These are phyloP conservation scores for Kwoniella mangroviensis DNA, from an alignment of 768 basidiomycete species.

Conservation along the genomic window DNA sequence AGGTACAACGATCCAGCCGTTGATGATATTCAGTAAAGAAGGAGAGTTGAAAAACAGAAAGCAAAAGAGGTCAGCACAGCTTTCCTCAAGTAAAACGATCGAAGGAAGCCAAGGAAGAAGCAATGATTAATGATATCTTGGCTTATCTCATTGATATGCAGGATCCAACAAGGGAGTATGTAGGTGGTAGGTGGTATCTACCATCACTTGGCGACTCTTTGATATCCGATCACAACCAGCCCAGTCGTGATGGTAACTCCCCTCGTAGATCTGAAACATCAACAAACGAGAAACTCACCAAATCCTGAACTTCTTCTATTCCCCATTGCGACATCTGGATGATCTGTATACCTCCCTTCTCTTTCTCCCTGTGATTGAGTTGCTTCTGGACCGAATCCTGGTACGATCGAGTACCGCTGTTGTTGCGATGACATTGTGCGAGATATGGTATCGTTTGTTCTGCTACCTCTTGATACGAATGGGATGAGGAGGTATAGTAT, in stretches of 20 bases:
- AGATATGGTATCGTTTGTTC: background rate
- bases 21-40: background rate
- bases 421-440: conserved; percentile 8
- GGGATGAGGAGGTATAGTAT: too few species aligned
- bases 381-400: conserved; percentile 15
- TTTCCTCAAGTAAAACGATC: background rate
- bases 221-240: background rate
- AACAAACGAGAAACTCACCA: conserved; percentile 12
- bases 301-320: conserved; percentile 16
- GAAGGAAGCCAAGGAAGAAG: background rate
- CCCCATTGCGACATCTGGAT: conserved; percentile 1
- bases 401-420: conserved; percentile 21
- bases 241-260: background rate
- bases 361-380: too few species aligned
- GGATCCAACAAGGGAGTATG: too few species aligned
- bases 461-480: too few species aligned
- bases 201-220: background rate
- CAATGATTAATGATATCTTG: background rate
- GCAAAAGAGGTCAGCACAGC: background rate
- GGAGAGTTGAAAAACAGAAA: background rate
- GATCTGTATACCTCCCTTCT: conserved; percentile 7
- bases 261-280: background rate
- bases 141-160: too few species aligned
- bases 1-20: background rate
- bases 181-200: too few species aligned